phyloP scores from a whole-genome alignment of 441 rosid genomes.

The Erysimum pusillum region DNA sequence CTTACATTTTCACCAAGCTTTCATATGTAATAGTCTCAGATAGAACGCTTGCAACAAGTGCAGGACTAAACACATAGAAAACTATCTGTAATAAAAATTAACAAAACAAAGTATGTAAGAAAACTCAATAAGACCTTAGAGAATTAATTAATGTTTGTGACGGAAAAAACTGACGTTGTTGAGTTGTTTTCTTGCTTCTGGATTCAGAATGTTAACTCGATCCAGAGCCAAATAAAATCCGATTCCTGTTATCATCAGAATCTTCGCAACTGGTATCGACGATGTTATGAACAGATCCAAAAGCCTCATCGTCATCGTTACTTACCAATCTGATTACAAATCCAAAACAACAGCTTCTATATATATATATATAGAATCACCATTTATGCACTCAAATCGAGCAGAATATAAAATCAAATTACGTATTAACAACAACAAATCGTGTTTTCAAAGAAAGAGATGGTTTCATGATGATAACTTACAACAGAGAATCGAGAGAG shows the following conservation, averaged over 20 bases:
- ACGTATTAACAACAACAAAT: background rate
- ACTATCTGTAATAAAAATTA: slow-evolving; percentile 47
- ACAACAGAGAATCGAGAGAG: slow-evolving; percentile 7
- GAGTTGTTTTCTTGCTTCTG: slow-evolving; percentile 54
- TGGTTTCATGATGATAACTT: slow-evolving; percentile 6
- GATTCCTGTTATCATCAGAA: slow-evolving; percentile 61
- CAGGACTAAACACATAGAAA: slow-evolving; percentile 66
- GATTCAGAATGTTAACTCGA: slow-evolving; percentile 55
- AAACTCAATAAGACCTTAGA: background rate
- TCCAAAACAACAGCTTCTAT: slow-evolving; percentile 1
- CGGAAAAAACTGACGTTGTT: slow-evolving; percentile 49
- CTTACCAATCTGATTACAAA: slow-evolving; percentile 13
- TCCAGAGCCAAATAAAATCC: slow-evolving; percentile 67
- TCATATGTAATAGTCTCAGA: slow-evolving; percentile 61
- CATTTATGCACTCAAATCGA: background rate
- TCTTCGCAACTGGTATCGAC: slow-evolving; percentile 65
- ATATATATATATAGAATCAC: background rate
- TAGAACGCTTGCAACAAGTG: slow-evolving; percentile 59
- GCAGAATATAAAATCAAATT: background rate
- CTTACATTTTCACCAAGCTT: slow-evolving; percentile 52
- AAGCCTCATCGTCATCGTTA: slow-evolving; percentile 47
- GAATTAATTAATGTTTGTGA: background rate
- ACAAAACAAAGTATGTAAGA: slow-evolving; percentile 7
- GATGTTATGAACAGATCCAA: slow-evolving; percentile 59
- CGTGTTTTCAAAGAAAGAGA: background rate